These are phyloP conservation scores for Dioscorea zingiberensis DNA, from an alignment of 106 monocot genomes.

Conservation along the genomic window DNA sequence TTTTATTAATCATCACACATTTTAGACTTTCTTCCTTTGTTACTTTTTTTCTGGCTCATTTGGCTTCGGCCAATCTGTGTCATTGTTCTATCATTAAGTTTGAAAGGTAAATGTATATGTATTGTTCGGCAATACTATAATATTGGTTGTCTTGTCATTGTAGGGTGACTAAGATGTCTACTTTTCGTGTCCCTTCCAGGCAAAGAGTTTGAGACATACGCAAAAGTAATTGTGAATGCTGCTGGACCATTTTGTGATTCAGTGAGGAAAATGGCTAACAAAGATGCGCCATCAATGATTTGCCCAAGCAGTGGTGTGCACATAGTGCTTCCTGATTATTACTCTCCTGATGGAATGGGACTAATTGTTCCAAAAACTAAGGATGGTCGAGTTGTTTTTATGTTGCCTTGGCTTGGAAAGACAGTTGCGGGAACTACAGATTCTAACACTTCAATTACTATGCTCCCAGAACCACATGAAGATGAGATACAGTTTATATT, in stretches of 20 bases:
- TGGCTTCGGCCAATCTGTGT: no score
- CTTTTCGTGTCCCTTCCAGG: slow-evolving; percentile 26
- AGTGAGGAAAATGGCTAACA: slow-evolving; percentile 83
- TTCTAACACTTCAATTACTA: slow-evolving; percentile 79
- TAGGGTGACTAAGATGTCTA: slow-evolving; percentile 10
- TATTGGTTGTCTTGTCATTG: not conserved
- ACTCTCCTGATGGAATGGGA: slow-evolving; percentile 99
- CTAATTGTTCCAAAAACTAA: slow-evolving; percentile 98
- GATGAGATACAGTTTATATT: slow-evolving; percentile 98
- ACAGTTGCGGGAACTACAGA: slow-evolving; percentile 97
- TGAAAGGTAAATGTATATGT: no score
- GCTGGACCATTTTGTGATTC: slow-evolving; percentile 98
- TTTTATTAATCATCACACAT: no score
- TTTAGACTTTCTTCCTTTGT: no score
- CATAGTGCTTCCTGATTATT: slow-evolving; percentile 97
- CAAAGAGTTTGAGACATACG: slow-evolving; percentile 82
- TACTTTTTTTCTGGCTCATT: no score
- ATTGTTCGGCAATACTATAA: not conserved
- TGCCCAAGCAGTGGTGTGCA: slow-evolving; percentile 94
- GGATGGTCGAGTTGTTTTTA: slow-evolving; percentile 94
- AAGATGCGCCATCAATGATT: slow-evolving; percentile 66
- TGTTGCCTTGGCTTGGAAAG: slow-evolving; percentile 96
- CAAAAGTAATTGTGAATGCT: slow-evolving; percentile 87
- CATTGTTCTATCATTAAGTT: no score
- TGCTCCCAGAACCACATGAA: slow-evolving; percentile 97